Conservation (phyloP, 192 early-diverging fungal species). For the Coemansia sp. region DNA sequence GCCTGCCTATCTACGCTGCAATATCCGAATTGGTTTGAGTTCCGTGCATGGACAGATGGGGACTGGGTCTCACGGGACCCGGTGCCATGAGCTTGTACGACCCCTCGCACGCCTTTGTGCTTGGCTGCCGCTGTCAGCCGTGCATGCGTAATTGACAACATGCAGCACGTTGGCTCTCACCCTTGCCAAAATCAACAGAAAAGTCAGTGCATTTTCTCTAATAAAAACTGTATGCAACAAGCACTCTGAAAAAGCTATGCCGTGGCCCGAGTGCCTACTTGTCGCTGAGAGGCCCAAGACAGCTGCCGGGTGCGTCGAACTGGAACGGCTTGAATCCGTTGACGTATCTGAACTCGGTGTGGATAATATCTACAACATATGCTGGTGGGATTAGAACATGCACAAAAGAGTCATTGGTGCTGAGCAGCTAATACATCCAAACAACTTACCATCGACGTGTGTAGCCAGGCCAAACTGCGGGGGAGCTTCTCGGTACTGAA, state of each 20-base stretch:
- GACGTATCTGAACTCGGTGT: conserved; percentile 50
- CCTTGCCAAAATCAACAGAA: not conserved
- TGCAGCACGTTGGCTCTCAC: not conserved
- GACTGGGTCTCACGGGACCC: not conserved
- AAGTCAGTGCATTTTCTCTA: not conserved
- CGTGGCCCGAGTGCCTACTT: not conserved
- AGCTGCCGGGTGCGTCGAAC: conserved; percentile 53
- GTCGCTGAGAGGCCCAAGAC: conserved; percentile 39
- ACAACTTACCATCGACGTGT: conserved; percentile 49
- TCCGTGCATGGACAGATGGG: not conserved
- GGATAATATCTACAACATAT: conserved; percentile 42
- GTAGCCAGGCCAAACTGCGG: conserved; percentile 52
- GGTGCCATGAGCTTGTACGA: not conserved
- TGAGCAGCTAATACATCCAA: not conserved
- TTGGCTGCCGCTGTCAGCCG: not conserved
- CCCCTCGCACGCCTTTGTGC: conserved; percentile 2
- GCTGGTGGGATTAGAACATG: not conserved
- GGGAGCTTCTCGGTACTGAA: conserved; percentile 45
- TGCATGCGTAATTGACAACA: not conserved
- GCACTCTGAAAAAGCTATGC: not conserved
- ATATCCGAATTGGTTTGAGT: not conserved
- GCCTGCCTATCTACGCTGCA: not conserved
- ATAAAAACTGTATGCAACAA: not conserved
- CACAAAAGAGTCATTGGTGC: not conserved
- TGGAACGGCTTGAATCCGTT: conserved; percentile 53